phyloP scores from a whole-genome alignment of 768 basidiomycete species.

The Termitomyces sp. region DNA sequence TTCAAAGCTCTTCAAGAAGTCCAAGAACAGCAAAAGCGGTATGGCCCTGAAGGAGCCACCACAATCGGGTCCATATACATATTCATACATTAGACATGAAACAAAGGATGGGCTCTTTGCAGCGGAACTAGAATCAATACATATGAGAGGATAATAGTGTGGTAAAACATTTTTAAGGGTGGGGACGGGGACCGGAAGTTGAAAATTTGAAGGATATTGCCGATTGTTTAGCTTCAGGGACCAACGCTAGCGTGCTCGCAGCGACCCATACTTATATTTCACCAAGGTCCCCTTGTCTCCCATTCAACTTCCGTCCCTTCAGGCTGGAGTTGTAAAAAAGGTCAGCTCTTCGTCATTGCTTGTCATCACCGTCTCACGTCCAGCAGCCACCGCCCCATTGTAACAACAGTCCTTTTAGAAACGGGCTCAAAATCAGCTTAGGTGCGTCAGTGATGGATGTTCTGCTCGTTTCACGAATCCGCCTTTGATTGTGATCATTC shows the following conservation, averaged over 20 bases:
- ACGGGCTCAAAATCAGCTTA: conserved; percentile 74
- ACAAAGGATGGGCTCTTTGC: conserved; percentile 1
- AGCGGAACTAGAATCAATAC: not conserved
- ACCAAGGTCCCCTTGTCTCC: conserved; percentile 24
- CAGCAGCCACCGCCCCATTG: conserved; percentile 56
- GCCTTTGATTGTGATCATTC: conserved; percentile 14
- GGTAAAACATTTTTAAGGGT: conserved; percentile 29
- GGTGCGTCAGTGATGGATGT: conserved; percentile 41
- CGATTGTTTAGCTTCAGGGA: conserved; percentile 45
- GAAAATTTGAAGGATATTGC: conserved; percentile 49
- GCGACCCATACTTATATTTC: conserved; percentile 41
- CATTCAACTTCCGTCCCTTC: conserved; percentile 27
- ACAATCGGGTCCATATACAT: not conserved
- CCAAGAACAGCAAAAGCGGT: too few relatives aligned
- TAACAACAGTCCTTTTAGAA: conserved; percentile 77
- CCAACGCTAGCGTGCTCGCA: conserved; percentile 37
- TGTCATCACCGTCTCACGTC: conserved; percentile 16
- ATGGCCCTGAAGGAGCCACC: not conserved
- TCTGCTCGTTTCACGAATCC: conserved; percentile 21
- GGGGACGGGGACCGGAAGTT: conserved; percentile 40
- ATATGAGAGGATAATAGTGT: conserved; percentile 3
- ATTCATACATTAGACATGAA: too few relatives aligned
- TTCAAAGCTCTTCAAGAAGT: too few relatives aligned
- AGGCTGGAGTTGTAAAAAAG: conserved; percentile 46
- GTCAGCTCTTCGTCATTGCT: conserved; percentile 27